Evolutionary conservation across 2,329 filamentous ascomycete species (phyloP).

Genomic region (Ceratocystis destructans): DNA sequence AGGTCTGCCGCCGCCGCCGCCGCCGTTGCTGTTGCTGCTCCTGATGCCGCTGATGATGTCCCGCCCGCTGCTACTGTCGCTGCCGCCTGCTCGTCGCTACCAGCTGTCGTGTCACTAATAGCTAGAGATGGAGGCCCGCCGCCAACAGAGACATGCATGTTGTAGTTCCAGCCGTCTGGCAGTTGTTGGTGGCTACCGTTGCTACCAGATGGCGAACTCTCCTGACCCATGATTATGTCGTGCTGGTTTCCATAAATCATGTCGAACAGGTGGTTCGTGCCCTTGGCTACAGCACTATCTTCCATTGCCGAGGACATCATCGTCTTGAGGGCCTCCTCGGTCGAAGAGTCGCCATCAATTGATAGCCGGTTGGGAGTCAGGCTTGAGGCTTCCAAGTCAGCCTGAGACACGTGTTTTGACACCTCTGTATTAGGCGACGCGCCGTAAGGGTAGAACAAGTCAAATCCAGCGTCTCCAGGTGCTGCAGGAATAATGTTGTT

Average conservation of each 20-base stretch:
- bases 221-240: not conserved
- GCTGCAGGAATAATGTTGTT: conserved; percentile 7
- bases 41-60: not conserved
- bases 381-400: not conserved
- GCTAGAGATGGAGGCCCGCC: conserved; percentile 10
- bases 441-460: conserved; percentile 6
- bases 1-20: not conserved
- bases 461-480: conserved; percentile 3
- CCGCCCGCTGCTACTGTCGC: not conserved
- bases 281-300: conserved; percentile 1
- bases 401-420: not conserved
- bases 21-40: not conserved
- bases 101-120: conserved; percentile 6
- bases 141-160: conserved; percentile 9
- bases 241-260: conserved; percentile 16
- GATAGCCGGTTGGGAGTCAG: not conserved
- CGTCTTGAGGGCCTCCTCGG: not conserved
- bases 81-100: not conserved
- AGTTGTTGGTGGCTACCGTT: not conserved
- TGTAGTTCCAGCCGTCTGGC: conserved; percentile 8
- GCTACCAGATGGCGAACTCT: not conserved
- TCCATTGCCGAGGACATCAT: conserved; percentile 5
- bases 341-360: not conserved
- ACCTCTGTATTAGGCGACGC: not conserved
- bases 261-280: conserved; percentile 7